Evolutionary conservation across 148 eudicot genomes (phyloP), one percentile per base, ranked within the genome.

Genomic region (Rhododendron simsii): DNA sequence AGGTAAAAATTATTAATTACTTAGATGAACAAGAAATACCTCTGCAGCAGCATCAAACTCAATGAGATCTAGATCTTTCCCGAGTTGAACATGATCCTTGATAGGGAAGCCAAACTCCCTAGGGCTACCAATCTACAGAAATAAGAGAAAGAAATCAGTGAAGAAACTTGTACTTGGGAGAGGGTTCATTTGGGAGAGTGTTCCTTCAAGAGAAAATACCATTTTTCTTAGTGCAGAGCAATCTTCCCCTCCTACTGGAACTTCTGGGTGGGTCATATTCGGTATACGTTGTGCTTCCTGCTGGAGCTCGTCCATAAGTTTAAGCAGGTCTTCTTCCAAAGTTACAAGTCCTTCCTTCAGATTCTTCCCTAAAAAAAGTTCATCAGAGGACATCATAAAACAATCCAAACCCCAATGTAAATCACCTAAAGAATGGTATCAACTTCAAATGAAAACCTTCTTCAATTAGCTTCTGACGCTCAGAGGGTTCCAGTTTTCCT

Each of bases 231-330:
- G 57, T 48, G 87, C 86, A 16, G 96, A 96, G 86, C 90, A 89
- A 89, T 95, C 94, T 87, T 96, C 98, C 80, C 94, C 95, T 85
- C 99, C 97, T 30, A 90, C 84, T 0, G 99, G 98, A 86, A 94
- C 99, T 89, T 96, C 94, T 55, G 99, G 98, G 88, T 96, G 98
- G 61, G 96, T 95, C 96, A 96, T 95, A 85, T 96, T 96, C 28
- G 99, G 99, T 83, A 96, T 95, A 74, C 90, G 90, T 87, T 95
- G 99, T 85, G 98, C 98, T 89, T 95, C 98, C 81, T 88, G 91
- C 91, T 96, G 99, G 82, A 95, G 96, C 85, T 95, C 93, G 81
- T 96, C 99, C 6, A 94, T 95, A 55, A 95, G 90, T 88, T 88
- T 93, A 55, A 94, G 77, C 84, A 96, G 90, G 84, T 94, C 95